phyloP scores from a whole-genome alignment of 2,329 filamentous ascomycete genomes.

The Fusarium continuum region DNA sequence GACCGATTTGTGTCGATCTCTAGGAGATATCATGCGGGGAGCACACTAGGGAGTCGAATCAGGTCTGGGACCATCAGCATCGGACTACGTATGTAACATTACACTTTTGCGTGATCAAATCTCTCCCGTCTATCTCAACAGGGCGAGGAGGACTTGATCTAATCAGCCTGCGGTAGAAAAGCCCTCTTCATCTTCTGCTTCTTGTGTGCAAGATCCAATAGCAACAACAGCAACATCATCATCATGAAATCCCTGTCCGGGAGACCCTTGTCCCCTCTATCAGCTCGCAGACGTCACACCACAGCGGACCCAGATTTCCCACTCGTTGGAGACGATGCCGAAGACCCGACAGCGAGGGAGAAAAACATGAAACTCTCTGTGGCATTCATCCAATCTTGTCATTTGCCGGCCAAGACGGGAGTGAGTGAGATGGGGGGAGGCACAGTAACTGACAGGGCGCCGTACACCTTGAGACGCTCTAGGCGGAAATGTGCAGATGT shows the following conservation, averaged over 20 bases:
- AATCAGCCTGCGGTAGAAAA: neutral
- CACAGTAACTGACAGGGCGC: constrained; percentile 20
- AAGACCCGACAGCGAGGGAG: constrained; percentile 5
- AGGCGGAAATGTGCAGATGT: constrained; percentile 18
- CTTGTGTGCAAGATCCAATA: too few species aligned
- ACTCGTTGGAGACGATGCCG: constrained; percentile 20
- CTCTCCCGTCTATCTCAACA: neutral
- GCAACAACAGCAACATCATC: too few species aligned
- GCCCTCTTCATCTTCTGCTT: neutral
- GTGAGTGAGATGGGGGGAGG: neutral
- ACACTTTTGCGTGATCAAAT: neutral
- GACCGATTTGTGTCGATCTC: constrained; percentile 5
- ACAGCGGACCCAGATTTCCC: neutral
- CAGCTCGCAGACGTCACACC: constrained; percentile 10
- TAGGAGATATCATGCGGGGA: constrained; percentile 2
- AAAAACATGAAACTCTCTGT: neutral
- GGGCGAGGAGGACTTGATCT: constrained; percentile 1
- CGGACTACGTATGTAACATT: neutral
- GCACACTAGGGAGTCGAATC: neutral
- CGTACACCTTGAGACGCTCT: neutral
- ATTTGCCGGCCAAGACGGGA: constrained; percentile 11
- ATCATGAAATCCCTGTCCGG: neutral
- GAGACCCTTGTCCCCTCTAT: neutral
- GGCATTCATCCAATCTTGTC: neutral
- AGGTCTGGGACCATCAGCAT: neutral